These are phyloP conservation scores for Musa balbisiana DNA, from an alignment of 202 grass and related monocot species.

Conservation along the genomic window DNA sequence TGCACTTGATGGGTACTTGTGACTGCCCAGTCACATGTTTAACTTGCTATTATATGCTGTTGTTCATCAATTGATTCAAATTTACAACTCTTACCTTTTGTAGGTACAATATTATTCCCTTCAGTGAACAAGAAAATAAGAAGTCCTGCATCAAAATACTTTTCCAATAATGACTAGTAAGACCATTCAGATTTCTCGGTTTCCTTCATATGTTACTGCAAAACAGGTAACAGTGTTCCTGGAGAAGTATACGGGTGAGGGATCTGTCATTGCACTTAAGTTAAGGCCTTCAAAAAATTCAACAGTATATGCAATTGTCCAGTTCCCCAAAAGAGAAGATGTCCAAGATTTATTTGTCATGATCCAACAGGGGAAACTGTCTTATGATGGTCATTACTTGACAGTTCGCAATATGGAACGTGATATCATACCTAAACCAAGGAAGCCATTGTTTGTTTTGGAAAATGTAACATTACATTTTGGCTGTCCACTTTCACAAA, in stretches of 20 bases:
- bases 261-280: slow-evolving; percentile 53
- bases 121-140: background rate
- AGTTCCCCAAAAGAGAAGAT: slow-evolving; percentile 48
- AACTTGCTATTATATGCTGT: background rate
- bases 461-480: slow-evolving; percentile 40
- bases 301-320: slow-evolving; percentile 55
- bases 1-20: background rate
- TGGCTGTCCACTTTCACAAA: slow-evolving; percentile 56
- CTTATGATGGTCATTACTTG: slow-evolving; percentile 28
- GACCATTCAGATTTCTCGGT: slow-evolving; percentile 51
- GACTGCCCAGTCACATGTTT: background rate
- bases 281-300: slow-evolving; percentile 58
- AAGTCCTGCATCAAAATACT: background rate
- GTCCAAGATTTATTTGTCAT: slow-evolving; percentile 32
- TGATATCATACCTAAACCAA: slow-evolving; percentile 68
- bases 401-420: slow-evolving; percentile 30
- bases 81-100: background rate
- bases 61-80: background rate
- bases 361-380: slow-evolving; percentile 17
- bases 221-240: slow-evolving; percentile 38
- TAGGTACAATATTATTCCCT: background rate
- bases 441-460: slow-evolving; percentile 42
- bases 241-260: slow-evolving; percentile 36
- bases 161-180: slow-evolving; percentile 37
- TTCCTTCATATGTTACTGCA: slow-evolving; percentile 35